A percentile compares a stretch with the other conserved stretches of the same genome.
These are phyloP conservation scores for Coleophoma eucalyptorum DNA, from an alignment of 2,329 filamentous ascomycete genomes.

Conservation along the genomic window DNA sequence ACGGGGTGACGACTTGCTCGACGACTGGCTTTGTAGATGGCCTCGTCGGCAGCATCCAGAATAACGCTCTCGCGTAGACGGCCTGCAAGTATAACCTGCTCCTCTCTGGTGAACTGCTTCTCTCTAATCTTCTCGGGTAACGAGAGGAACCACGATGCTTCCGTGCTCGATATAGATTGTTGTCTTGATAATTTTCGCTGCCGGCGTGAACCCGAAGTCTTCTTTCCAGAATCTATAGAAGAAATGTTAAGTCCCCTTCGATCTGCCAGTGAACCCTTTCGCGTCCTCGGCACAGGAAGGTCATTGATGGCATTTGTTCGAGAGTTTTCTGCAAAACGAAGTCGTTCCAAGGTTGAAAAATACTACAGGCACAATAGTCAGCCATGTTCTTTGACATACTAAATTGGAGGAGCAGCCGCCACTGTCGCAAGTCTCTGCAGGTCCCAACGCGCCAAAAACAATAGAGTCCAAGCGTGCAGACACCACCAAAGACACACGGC, in stretches of 20 bases:
- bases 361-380: slow-evolving; percentile 44
- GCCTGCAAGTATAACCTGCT: slow-evolving; percentile 58
- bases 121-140: slow-evolving; percentile 71
- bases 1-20: slow-evolving; percentile 32
- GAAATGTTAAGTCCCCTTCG: slow-evolving; percentile 21
- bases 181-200: slow-evolving; percentile 21
- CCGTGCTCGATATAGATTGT: slow-evolving; percentile 41
- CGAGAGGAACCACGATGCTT: slow-evolving; percentile 65
- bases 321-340: slow-evolving; percentile 57
- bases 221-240: slow-evolving; percentile 19
- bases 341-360: slow-evolving; percentile 69
- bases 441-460: background rate
- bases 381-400: background rate
- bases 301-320: slow-evolving; percentile 26
- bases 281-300: slow-evolving; percentile 20
- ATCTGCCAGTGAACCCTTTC: slow-evolving; percentile 21
- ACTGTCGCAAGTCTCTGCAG: background rate
- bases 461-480: background rate
- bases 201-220: slow-evolving; percentile 17
- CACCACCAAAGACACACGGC: background rate
- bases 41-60: slow-evolving; percentile 55
- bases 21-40: slow-evolving; percentile 44
- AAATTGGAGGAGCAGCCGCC: background rate
- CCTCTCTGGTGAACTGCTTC: slow-evolving; percentile 67
- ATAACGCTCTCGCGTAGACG: slow-evolving; percentile 48